Percentiles rank a stretch among this genome's conserved stretches.
phyloP scores from a whole-genome alignment of 306 rosid species.

The Bauhinia variegata region DNA sequence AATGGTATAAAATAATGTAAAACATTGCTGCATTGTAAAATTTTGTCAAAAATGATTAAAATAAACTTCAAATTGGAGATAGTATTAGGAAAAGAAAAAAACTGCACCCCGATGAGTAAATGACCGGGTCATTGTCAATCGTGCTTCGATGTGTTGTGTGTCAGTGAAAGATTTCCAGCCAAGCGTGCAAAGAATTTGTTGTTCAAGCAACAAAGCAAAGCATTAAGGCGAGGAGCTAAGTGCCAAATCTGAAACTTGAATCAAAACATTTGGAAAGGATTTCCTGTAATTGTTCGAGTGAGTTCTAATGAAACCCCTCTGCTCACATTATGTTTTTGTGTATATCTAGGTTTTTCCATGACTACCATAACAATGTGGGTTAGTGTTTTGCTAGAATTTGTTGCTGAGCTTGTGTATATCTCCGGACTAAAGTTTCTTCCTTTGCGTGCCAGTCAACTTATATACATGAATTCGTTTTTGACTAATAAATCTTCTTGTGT shows the following conservation, averaged over 20 bases:
- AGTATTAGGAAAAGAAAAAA: too few relatives aligned
- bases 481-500: neutral
- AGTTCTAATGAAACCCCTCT: neutral
- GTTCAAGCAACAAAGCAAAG: conserved; percentile 2
- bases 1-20: too few relatives aligned
- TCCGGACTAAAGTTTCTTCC: neutral
- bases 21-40: too few relatives aligned
- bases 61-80: too few relatives aligned
- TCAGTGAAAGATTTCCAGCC: neutral
- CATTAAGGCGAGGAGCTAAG: neutral
- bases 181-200: conserved; percentile 1
- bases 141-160: too few relatives aligned
- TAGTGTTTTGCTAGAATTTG: neutral
- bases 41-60: too few relatives aligned
- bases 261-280: neutral
- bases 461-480: neutral
- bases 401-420: neutral
- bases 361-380: neutral
- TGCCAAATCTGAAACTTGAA: neutral
- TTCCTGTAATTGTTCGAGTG: neutral
- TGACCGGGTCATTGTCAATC: too few relatives aligned
- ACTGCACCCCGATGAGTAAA: too few relatives aligned
- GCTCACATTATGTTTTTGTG: neutral
- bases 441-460: neutral
- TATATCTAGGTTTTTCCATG: neutral